phyloP scores from a whole-genome alignment of 352 stramenopile genomes.

The Phytophthora kernoviae region DNA sequence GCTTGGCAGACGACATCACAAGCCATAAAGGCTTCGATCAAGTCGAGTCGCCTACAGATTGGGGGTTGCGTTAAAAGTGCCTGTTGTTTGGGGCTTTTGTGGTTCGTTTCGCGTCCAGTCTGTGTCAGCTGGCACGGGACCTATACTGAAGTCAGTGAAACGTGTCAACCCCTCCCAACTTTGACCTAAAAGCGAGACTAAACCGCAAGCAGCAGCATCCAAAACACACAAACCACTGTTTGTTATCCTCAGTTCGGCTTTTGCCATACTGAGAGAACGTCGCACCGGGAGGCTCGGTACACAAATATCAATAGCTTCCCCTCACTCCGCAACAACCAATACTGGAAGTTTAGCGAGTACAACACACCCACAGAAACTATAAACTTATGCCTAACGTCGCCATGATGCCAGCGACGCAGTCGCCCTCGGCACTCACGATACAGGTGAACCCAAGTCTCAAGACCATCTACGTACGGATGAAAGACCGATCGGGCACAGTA shows the following conservation, averaged over 20 bases:
- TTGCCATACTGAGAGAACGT: constrained; percentile 19
- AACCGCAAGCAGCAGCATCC: too few species aligned
- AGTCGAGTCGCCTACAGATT: too few species aligned
- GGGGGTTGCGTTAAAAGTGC: background rate
- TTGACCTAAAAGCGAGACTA: too few species aligned
- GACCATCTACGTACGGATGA: constrained; percentile 79
- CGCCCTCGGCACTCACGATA: constrained; percentile 40
- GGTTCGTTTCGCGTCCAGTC: constrained; percentile 10
- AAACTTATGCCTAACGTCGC: constrained; percentile 52
- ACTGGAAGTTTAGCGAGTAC: constrained; percentile 28
- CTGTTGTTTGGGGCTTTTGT: background rate
- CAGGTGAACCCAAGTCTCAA: constrained; percentile 44
- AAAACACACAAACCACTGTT: background rate
- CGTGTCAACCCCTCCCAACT: constrained; percentile 4
- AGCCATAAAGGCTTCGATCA: background rate
- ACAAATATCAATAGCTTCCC: background rate
- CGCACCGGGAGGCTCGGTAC: background rate
- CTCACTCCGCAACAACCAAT: constrained; percentile 1
- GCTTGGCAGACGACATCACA: background rate
- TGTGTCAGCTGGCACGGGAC: constrained; percentile 24
- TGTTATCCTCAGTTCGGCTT: constrained; percentile 28
- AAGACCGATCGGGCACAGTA: constrained; percentile 64
- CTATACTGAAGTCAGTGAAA: constrained; percentile 34
- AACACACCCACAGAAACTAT: background rate
- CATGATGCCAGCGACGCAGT: constrained; percentile 25